Evolutionary conservation across 495 filamentous ascomycete species (phyloP).

Genomic region (Beverwykella pulmonaria): DNA sequence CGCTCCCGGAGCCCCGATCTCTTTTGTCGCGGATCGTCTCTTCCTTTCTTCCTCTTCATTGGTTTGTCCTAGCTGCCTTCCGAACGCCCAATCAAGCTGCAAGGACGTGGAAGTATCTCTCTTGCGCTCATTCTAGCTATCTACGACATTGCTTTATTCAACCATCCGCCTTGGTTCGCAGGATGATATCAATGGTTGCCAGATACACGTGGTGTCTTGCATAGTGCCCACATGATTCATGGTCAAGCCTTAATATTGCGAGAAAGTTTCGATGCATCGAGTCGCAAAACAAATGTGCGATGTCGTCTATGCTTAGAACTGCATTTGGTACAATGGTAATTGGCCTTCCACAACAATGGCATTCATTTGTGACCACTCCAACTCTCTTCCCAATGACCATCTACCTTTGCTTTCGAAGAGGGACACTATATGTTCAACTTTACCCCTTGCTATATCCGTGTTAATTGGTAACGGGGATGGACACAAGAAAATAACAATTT

Average conservation of each 20-base stretch:
- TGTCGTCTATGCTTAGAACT: neutral
- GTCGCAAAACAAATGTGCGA: too few species aligned
- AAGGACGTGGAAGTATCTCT: neutral
- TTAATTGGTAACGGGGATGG: too few species aligned
- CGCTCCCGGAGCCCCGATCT: neutral
- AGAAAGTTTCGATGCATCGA: neutral
- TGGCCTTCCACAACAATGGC: too few species aligned
- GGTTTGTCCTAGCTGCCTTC: neutral
- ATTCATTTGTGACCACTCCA: too few species aligned
- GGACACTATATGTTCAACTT: too few species aligned
- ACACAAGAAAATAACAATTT: too few species aligned
- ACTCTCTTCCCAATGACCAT: too few species aligned
- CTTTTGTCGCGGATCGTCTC: neutral
- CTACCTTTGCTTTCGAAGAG: too few species aligned
- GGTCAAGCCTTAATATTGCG: neutral
- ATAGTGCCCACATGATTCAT: neutral
- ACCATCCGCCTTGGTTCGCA: too few species aligned
- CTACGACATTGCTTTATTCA: neutral
- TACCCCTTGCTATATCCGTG: too few species aligned
- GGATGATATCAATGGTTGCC: neutral
- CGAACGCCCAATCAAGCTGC: conserved; percentile 6
- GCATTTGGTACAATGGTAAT: neutral
- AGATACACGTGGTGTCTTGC: neutral
- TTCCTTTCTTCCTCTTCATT: conserved; percentile 7
- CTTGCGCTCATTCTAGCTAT: neutral